Evolutionary conservation across 2,329 filamentous ascomycete species (phyloP).

Genomic region (Sordariomycetes sp.): DNA sequence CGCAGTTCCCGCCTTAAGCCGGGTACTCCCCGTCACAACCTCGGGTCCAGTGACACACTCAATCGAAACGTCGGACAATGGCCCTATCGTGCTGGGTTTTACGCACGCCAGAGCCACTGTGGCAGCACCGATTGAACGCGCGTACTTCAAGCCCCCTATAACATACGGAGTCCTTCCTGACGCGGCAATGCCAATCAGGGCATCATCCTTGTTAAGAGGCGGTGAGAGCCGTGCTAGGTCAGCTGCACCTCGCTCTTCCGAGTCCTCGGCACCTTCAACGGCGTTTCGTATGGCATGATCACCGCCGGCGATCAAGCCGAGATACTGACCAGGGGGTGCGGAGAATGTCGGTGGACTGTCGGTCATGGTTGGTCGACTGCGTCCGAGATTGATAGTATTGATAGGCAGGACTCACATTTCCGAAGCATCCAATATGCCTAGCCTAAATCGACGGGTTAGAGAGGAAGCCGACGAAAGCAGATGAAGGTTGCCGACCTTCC

Average conservation of each 20-base stretch:
- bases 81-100: slow-evolving; percentile 14
- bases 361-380: neutral
- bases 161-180: slow-evolving; percentile 10
- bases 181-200: slow-evolving; percentile 9
- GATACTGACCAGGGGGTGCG: slow-evolving; percentile 8
- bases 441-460: neutral
- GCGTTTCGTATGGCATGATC: slow-evolving; percentile 9
- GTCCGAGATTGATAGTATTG: no score
- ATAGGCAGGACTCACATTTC: neutral
- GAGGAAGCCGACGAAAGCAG: neutral
- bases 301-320: slow-evolving; percentile 7
- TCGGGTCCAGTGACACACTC: slow-evolving; percentile 25
- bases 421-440: neutral
- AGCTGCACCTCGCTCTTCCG: slow-evolving; percentile 4
- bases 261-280: slow-evolving; percentile 9
- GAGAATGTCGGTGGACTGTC: slow-evolving; percentile 9
- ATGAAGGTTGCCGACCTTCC: slow-evolving; percentile 20
- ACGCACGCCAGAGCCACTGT: slow-evolving; percentile 24
- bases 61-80: slow-evolving; percentile 16
- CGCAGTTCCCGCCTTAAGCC: slow-evolving; percentile 28
- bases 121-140: slow-evolving; percentile 17
- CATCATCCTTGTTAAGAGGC: slow-evolving; percentile 5
- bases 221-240: slow-evolving; percentile 5
- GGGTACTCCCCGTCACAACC: slow-evolving; percentile 28
- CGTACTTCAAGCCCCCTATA: slow-evolving; percentile 14